Percentiles rank a stretch among this genome's conserved stretches.
Evolutionary conservation across 805 yeast species (phyloP).

Genomic region (Jamesozyma hellenica): DNA sequence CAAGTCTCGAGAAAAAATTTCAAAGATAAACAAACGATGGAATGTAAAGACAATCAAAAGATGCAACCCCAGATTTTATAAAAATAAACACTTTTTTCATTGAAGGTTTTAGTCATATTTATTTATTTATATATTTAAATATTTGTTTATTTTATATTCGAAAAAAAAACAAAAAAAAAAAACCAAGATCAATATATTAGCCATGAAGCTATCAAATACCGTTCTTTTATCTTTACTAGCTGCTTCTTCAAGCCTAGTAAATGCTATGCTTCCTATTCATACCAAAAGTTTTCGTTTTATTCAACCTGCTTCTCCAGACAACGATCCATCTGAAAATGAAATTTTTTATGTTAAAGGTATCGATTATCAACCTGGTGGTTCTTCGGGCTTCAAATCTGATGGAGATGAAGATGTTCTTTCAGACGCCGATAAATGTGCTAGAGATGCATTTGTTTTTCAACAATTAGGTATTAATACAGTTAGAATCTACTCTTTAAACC

Average conservation of each 20-base stretch:
- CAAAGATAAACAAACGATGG: neutral
- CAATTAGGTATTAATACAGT: constrained; percentile 78
- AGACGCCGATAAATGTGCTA: constrained; percentile 56
- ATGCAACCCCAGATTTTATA: no score
- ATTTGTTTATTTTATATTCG: no score
- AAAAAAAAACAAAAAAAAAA: no score
- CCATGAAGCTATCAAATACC: constrained; percentile 6
- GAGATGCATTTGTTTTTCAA: constrained; percentile 73
- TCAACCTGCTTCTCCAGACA: constrained; percentile 35
- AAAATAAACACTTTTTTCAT: no score
- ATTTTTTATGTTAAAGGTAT: constrained; percentile 78
- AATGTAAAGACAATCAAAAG: no score
- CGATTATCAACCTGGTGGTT: constrained; percentile 92
- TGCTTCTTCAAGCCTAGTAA: constrained; percentile 11
- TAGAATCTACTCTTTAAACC: constrained; percentile 73
- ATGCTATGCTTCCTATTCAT: constrained; percentile 49
- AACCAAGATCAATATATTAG: no score
- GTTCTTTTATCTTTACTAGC: constrained; percentile 9
- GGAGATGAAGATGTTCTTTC: constrained; percentile 54
- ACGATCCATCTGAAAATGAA: constrained; percentile 33
- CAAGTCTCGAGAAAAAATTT: neutral
- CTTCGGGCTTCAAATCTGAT: constrained; percentile 39
- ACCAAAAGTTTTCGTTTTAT: constrained; percentile 50
- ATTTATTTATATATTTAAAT: no score
- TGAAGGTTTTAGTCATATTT: no score